Evolutionary conservation across 2,329 filamentous ascomycete genomes (phyloP).

Genomic region (Nemania sp.): DNA sequence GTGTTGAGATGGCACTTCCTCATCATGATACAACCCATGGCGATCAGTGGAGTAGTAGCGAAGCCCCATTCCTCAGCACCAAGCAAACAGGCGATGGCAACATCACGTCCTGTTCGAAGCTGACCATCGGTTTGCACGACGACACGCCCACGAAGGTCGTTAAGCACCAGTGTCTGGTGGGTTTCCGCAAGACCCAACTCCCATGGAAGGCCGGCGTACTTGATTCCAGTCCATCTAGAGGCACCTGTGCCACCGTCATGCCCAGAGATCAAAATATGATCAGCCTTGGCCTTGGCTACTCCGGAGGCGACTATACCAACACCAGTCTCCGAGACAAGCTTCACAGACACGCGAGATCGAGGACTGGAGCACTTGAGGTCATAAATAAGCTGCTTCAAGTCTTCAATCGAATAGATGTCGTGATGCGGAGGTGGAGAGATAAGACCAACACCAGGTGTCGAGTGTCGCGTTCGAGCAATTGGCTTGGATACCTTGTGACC

Average conservation of each 20-base stretch:
- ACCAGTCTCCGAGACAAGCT: conserved; percentile 96
- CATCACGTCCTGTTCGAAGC: conserved; percentile 87
- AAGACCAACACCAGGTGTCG: conserved; percentile 91
- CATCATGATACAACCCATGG: conserved; percentile 98
- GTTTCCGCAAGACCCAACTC: conserved; percentile 96
- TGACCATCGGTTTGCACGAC: conserved; percentile 97
- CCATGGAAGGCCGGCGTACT: conserved; percentile 96
- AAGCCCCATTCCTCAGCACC: conserved; percentile 99
- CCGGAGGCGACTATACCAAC: conserved; percentile 97
- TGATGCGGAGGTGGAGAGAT: conserved; percentile 96
- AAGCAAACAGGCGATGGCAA: conserved; percentile 91
- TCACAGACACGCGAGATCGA: conserved; percentile 89
- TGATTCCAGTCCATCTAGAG: conserved; percentile 97
- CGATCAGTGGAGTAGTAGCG: conserved; percentile 90
- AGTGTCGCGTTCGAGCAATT: conserved; percentile 93
- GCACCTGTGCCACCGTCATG: conserved; percentile 97
- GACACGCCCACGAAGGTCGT: conserved; percentile 92
- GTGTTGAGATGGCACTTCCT: conserved; percentile 64
- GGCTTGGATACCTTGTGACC: conserved; percentile 95
- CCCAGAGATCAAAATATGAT: conserved; percentile 95
- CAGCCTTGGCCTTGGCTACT: conserved; percentile 96
- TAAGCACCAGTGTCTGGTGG: conserved; percentile 93
- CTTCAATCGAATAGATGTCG: conserved; percentile 98
- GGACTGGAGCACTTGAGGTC: conserved; percentile 97
- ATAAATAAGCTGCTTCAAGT: conserved; percentile 97